These are phyloP conservation scores for Arthrobotrys entomopaga DNA, from an alignment of 2,329 filamentous ascomycete genomes.

Conservation along the genomic window DNA sequence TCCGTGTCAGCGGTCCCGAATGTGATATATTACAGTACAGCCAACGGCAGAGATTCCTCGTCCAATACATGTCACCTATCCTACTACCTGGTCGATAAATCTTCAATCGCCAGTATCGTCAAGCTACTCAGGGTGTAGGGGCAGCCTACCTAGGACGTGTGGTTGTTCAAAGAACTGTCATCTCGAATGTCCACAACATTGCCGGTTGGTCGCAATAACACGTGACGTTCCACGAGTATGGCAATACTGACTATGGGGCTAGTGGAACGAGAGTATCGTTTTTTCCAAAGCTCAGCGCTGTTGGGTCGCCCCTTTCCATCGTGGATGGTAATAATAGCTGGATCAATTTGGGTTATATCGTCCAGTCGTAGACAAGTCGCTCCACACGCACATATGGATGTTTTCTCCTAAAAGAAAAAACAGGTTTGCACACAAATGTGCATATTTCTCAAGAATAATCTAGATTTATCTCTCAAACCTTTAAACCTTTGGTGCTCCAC, in stretches of 20 bases:
- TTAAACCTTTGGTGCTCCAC: too few species aligned
- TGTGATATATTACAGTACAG: constrained; percentile 66
- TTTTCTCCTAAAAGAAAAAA: not conserved
- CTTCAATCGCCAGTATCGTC: constrained; percentile 63
- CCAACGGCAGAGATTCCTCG: constrained; percentile 63
- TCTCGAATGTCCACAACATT: constrained; percentile 69
- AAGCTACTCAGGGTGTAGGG: constrained; percentile 62
- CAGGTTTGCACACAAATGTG: not conserved
- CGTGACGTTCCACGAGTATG: constrained; percentile 70
- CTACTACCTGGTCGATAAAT: constrained; percentile 70
- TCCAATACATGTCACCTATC: constrained; percentile 63
- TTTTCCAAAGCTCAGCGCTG: constrained; percentile 28
- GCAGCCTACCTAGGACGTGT: constrained; percentile 67
- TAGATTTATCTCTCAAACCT: too few species aligned
- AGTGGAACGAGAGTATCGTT: constrained; percentile 65
- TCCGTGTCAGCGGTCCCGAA: constrained; percentile 65
- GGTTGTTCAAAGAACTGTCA: constrained; percentile 66
- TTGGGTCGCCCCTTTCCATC: constrained; percentile 58
- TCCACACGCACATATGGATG: too few species aligned
- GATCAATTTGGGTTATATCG: constrained; percentile 64
- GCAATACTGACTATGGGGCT: constrained; percentile 70
- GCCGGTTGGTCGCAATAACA: constrained; percentile 70
- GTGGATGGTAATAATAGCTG: constrained; percentile 63
- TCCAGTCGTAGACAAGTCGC: constrained; percentile 5
- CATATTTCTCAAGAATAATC: too few species aligned